Base-by-base conservation (phyloP, 805 yeast genomes). In the Yarrowia deformans region DNA sequence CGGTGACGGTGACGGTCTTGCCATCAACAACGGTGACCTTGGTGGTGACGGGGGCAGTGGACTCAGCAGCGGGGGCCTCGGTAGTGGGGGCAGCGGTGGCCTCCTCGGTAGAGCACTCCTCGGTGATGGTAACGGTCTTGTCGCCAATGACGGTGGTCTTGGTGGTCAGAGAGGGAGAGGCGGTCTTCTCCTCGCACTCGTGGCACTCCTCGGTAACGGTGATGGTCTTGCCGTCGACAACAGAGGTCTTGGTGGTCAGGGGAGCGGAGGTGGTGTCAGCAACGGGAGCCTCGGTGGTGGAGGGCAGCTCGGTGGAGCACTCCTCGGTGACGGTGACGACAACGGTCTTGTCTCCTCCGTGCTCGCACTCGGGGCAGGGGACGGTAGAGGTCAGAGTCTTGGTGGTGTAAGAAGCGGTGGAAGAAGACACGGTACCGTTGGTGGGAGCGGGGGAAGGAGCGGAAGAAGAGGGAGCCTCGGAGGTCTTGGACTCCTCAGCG, bases 191-290 rank as follows among this genome's bases (percentile, higher is more conserved):
- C 60, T 55, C 46, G 61, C 61, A 55, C 61, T 55, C 61, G 19
- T 60, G 29, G 42, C 66, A 60, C n/a, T 23, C 86, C 77, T 87
- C 84, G 72, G 82, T 82, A 70, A 90, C 73, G 68, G 83, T 79
- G 49, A 58, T 42, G 48, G 63, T 56, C 48, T 56, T 56, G 37
- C 63, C 63, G 45, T 56, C 48, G n/a, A 58, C 64, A 43, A 58
- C 64, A 42, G 64, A 43, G 40, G 64, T 43, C 64, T 58, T 58
- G 50, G 64, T 43, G 50, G 64, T 58, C 40, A 42, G 40, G 72
- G 95, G 90, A 67, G 94, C 80, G 71, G 77, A 81, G 78, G 94
- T 92, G 80, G 94, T 89, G 88, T 87, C 88, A 73, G 94, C 90
- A 80, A 90, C 86, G 84, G 82, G 84, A 76, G 82, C 72, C 23